Evolutionary conservation across 1,139 yeast species (phyloP).

Genomic region (Pneumocystis carinii): DNA sequence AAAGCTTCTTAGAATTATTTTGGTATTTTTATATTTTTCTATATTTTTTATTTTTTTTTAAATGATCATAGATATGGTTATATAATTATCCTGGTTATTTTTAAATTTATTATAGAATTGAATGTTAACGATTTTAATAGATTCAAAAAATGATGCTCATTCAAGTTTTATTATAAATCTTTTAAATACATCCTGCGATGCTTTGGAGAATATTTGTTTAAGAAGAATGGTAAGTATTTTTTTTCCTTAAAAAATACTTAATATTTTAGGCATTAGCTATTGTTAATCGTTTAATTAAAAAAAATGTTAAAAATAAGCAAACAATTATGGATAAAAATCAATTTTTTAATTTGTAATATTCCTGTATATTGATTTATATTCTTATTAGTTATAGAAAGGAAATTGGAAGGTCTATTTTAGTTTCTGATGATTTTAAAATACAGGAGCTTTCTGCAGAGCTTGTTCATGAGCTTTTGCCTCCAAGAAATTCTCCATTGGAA

Average conservation of each 20-base stretch:
- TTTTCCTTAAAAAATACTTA: not conserved
- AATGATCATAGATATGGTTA: not conserved
- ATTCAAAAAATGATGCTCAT: not conserved
- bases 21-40: not conserved
- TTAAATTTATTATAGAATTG: not conserved
- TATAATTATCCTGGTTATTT: not conserved
- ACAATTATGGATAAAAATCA: not conserved
- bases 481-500: not conserved
- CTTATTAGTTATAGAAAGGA: not conserved
- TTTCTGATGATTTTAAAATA: not conserved
- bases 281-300: not conserved
- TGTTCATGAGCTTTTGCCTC: not conserved
- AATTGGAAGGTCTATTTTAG: not conserved
- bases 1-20: not conserved
- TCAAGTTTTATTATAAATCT: not conserved
- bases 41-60: not conserved
- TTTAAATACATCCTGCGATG: not conserved
- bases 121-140: not conserved
- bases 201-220: not conserved
- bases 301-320: not conserved
- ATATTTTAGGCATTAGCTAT: not conserved
- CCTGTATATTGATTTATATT: not conserved
- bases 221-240: not conserved
- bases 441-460: not conserved
- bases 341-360: not conserved